Evolutionary conservation across 139 green algal species (phyloP).

Genomic region (Micromonas commoda): DNA sequence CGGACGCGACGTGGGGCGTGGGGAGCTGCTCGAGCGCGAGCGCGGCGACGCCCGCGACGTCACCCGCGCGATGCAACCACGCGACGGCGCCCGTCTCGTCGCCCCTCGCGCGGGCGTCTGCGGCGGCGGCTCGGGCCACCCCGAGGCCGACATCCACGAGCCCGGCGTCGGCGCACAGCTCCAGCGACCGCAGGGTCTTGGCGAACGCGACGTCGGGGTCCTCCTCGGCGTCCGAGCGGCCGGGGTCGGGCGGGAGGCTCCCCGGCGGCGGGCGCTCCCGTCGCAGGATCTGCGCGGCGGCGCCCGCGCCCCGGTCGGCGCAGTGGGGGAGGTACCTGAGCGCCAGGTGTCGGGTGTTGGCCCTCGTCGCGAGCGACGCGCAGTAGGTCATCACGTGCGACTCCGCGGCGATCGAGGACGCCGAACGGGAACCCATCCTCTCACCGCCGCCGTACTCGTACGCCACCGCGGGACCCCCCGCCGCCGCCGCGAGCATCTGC

Average conservation of each 20-base stretch:
- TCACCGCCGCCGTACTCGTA: background rate
- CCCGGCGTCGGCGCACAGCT: background rate
- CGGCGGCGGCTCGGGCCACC: background rate
- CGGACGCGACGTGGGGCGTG: background rate
- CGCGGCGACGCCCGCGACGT: constrained; percentile 1
- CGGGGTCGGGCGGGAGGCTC: background rate
- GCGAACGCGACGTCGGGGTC: background rate
- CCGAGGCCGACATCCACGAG: background rate
- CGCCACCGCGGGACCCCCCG: background rate
- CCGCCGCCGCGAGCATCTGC: background rate
- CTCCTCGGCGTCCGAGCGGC: background rate
- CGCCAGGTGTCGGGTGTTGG: background rate
- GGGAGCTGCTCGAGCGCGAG: background rate
- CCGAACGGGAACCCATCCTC: background rate
- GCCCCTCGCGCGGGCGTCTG: background rate
- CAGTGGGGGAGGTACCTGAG: background rate
- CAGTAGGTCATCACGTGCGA: background rate
- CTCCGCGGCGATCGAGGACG: background rate
- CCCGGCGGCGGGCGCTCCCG: too few relatives aligned
- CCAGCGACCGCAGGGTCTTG: background rate
- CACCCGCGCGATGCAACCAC: background rate
- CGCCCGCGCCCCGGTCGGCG: too few relatives aligned
- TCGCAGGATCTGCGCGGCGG: background rate
- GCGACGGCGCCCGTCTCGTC: background rate
- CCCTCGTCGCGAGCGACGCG: background rate